Conservation (phyloP, 2,329 filamentous ascomycete genomes). For the Arachnomyces sp. region DNA sequence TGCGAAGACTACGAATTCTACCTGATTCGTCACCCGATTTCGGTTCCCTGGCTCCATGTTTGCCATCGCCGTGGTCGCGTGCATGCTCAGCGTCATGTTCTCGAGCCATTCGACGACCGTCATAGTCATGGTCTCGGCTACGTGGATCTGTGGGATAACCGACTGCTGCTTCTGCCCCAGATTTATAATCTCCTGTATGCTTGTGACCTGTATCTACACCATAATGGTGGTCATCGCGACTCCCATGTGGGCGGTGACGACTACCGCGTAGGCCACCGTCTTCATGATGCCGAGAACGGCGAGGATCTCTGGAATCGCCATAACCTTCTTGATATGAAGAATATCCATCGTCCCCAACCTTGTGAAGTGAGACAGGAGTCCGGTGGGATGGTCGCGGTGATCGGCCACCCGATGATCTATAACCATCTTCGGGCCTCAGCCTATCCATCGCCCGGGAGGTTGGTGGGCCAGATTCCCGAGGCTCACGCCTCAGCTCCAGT, state of each 20-base stretch:
- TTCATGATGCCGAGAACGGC: slow-evolving; percentile 20
- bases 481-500: slow-evolving; percentile 18
- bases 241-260: slow-evolving; percentile 24
- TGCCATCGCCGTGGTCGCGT: slow-evolving; percentile 15
- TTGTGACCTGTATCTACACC: no score
- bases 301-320: slow-evolving; percentile 35
- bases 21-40: no score
- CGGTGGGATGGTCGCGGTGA: slow-evolving; percentile 30
- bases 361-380: slow-evolving; percentile 40
- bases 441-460: slow-evolving; percentile 32
- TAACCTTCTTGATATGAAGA: slow-evolving; percentile 38
- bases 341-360: slow-evolving; percentile 39
- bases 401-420: slow-evolving; percentile 21
- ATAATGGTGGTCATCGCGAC: no score
- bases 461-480: slow-evolving; percentile 28
- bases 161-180: no score
- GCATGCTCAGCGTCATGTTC: no score
- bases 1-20: no score
- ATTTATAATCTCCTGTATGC: no score
- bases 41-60: not conserved
- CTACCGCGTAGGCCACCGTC: slow-evolving; percentile 32
- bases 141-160: no score
- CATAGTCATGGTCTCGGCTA: no score
- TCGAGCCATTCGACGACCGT: not conserved
- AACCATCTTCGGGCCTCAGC: slow-evolving; percentile 10